Base-by-base conservation (phyloP, 208 protist genomes). In the Acanthamoeba castellanii region DNA sequence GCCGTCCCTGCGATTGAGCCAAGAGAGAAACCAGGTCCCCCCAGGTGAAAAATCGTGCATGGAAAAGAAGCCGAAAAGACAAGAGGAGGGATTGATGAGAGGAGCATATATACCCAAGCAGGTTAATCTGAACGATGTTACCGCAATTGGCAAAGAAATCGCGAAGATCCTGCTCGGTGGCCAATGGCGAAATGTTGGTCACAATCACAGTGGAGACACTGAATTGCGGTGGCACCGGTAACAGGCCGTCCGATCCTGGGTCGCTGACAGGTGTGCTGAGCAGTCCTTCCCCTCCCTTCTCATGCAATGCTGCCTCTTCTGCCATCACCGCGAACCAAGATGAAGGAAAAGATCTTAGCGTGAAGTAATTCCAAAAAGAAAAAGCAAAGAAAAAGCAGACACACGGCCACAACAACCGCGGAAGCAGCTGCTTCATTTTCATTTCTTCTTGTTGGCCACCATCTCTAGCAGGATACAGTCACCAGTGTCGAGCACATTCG, bases 401-500 rank as follows among this genome's bases (percentile, higher is more conserved):
- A n/a, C n/a, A n/a, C n/a, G n/a, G n/a, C n/a, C n/a, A n/a, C n/a
- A n/a, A n/a, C n/a, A n/a, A n/a, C n/a, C n/a, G n/a, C n/a, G n/a
- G n/a, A n/a, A n/a, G 37, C 37, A 37, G 37, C 37, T 8, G 0
- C 3, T 55, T 55, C 13, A 55, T 55, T 55, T 55, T 8, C 47
- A 82, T 34, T 45, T 45, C 74, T 82, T 82, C 42, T 52, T 82
- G 84, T 81, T 93, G 34, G 89, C 57, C 27, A 93, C 47, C 66
- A 45, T 93, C 66, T 93, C 89, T 0, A 93, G 89, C 0, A 93
- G 66, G 18, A 93, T 42, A 30, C 66, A 93, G 18, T 61, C 89
- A 1, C 66, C 89, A 14, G 64, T 81, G 11, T 13, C 42, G 20
- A 93, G 68, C 34, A 93, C 89, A 22, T 30, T 61, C n/a, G 55